These are phyloP conservation scores for Chloranthus sessilifolius DNA, from an alignment of 164 flowering plant species.

Conservation along the genomic window DNA sequence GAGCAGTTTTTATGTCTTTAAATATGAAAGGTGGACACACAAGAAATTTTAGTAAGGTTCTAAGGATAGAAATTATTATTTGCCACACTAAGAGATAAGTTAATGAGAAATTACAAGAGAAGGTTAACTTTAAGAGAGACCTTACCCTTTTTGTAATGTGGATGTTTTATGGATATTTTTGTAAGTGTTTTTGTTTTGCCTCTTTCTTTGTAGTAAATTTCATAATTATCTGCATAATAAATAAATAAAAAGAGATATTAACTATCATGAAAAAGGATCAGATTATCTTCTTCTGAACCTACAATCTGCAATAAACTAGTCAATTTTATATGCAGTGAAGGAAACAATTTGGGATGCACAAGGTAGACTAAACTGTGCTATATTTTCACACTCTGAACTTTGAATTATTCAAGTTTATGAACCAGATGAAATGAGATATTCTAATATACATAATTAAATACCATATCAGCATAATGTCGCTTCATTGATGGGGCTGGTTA, in stretches of 20 bases:
- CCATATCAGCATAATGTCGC: conserved; percentile 90
- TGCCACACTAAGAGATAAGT: too few species aligned
- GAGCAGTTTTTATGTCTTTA: too few species aligned
- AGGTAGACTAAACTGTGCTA: background rate
- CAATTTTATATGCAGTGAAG: background rate
- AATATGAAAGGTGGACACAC: too few species aligned
- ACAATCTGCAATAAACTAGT: conserved; percentile 49
- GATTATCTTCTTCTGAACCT: conserved; percentile 78
- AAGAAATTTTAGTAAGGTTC: too few species aligned
- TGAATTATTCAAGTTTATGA: background rate
- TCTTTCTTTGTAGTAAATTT: too few species aligned
- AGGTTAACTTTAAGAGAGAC: too few species aligned
- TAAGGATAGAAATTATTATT: too few species aligned
- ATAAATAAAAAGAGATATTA: conserved; percentile 18
- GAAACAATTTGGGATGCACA: conserved; percentile 3
- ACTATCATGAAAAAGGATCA: conserved; percentile 85
- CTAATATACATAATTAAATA: conserved; percentile 30
- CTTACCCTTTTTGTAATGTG: too few species aligned
- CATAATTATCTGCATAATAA: background rate
- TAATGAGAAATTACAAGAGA: too few species aligned
- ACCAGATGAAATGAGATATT: background rate
- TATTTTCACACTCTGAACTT: too few species aligned
- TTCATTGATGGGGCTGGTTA: conserved; percentile 42
- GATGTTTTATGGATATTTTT: too few species aligned
- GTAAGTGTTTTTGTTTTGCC: too few species aligned